Conservation (phyloP, 208 protist genomes). For the Crithidia bombi region DNA sequence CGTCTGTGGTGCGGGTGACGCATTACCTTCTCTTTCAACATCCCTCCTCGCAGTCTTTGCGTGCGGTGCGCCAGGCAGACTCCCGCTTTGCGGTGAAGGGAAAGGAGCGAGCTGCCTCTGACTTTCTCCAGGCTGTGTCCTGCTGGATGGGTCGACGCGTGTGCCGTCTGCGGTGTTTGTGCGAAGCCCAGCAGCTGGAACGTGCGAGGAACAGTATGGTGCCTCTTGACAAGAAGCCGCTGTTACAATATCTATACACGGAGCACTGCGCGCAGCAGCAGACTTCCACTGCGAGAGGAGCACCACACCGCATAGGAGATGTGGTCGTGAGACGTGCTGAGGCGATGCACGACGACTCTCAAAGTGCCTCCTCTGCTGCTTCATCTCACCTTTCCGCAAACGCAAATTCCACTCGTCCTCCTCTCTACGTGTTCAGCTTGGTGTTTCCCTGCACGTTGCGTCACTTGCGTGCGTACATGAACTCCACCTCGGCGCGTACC, state of each 20-base stretch:
- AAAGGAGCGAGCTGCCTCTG: not conserved
- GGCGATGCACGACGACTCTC: not conserved
- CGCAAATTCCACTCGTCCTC: not conserved
- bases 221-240: slow-evolving; percentile 27
- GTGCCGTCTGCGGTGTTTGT: slow-evolving; percentile 4
- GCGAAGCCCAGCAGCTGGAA: slow-evolving; percentile 17
- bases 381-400: not conserved
- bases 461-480: slow-evolving; percentile 26
- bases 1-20: slow-evolving; percentile 27
- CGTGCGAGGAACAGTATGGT: not conserved
- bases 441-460: slow-evolving; percentile 32
- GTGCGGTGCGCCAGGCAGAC: not conserved
- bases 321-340: slow-evolving; percentile 1
- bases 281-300: not conserved
- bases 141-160: slow-evolving; percentile 26
- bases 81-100: slow-evolving; percentile 5
- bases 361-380: not conserved
- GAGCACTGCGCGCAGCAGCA: slow-evolving; percentile 18
- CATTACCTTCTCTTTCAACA: slow-evolving; percentile 34
- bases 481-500: slow-evolving; percentile 6
- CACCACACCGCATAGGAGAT: slow-evolving; percentile 11
- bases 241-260: slow-evolving; percentile 21
- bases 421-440: slow-evolving; percentile 15
- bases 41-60: not conserved
- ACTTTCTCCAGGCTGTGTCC: slow-evolving; percentile 5